phyloP scores from a whole-genome alignment of 2,329 filamentous ascomycete species.

The Aureobasidium zeae region DNA sequence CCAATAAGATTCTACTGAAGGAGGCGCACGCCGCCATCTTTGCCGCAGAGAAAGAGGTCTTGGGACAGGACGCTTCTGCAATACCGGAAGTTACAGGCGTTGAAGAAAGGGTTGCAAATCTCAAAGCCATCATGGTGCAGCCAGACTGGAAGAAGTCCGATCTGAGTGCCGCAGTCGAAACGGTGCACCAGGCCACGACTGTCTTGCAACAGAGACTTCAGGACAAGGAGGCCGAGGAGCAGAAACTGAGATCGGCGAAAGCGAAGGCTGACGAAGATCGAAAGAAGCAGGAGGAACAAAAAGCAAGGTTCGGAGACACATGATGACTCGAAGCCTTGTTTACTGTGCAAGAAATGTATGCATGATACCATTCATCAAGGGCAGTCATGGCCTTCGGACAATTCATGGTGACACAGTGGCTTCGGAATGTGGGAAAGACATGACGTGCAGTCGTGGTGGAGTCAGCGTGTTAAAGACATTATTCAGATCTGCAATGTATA shows the following conservation, averaged over 20 bases:
- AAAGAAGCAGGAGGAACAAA: constrained; percentile 15
- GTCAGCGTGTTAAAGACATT: too few relatives aligned
- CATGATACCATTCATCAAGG: neutral
- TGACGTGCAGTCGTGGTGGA: too few relatives aligned
- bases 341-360: constrained; percentile 4
- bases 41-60: constrained; percentile 27
- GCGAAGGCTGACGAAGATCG: constrained; percentile 15
- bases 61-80: constrained; percentile 18
- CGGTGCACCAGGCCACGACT: constrained; percentile 23
- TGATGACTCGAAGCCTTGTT: too few relatives aligned
- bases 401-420: too few relatives aligned
- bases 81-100: constrained; percentile 21
- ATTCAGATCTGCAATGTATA: too few relatives aligned
- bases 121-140: constrained; percentile 27
- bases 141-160: constrained; percentile 27
- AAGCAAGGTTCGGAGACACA: constrained; percentile 9
- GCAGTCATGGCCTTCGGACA: neutral
- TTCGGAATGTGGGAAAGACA: too few relatives aligned
- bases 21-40: constrained; percentile 31
- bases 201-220: constrained; percentile 21
- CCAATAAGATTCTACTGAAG: constrained; percentile 25
- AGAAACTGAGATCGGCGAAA: constrained; percentile 17
- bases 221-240: constrained; percentile 11
- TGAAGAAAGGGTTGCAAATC: constrained; percentile 20
- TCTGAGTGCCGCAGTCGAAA: constrained; percentile 24